A percentile compares a stretch with the other conserved stretches of the same genome.
These are phyloP conservation scores for Stentor roeselii DNA, from an alignment of 73 alveolate species.

Conservation along the genomic window DNA sequence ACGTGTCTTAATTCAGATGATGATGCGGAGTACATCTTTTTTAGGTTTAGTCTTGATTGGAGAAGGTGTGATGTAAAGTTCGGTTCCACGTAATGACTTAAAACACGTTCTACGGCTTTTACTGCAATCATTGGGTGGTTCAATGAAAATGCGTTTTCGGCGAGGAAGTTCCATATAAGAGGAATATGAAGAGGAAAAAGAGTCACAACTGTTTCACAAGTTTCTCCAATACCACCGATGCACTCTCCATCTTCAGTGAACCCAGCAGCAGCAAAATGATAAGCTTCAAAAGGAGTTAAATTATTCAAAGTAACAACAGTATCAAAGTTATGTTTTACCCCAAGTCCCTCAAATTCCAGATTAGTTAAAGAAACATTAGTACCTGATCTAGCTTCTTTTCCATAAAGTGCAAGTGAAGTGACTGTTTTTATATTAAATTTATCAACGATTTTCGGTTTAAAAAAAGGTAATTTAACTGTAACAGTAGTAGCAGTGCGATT, in stretches of 20 bases:
- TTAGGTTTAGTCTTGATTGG: constrained; percentile 23
- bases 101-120: constrained; percentile 59
- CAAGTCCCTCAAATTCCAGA: constrained; percentile 65
- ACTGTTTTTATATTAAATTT: constrained; percentile 56
- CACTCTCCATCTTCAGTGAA: constrained; percentile 76
- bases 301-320: constrained; percentile 60
- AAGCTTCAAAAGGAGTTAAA: constrained; percentile 81
- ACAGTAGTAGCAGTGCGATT: constrained; percentile 55
- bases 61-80: neutral
- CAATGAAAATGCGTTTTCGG: constrained; percentile 79
- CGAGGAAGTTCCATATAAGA: constrained; percentile 67
- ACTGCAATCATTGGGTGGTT: constrained; percentile 72
- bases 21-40: constrained; percentile 10
- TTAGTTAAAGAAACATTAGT: constrained; percentile 63
- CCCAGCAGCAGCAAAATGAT: constrained; percentile 93
- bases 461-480: constrained; percentile 57
- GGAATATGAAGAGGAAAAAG: constrained; percentile 79
- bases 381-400: constrained; percentile 69
- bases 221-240: constrained; percentile 90
- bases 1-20: constrained; percentile 16
- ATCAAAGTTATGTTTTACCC: constrained; percentile 43
- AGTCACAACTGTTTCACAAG: constrained; percentile 78
- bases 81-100: constrained; percentile 18
- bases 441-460: constrained; percentile 56
- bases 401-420: constrained; percentile 47